Evolutionary conservation across 1,139 yeast genomes (phyloP).

Genomic region (Yamadazyma trypodendri): DNA sequence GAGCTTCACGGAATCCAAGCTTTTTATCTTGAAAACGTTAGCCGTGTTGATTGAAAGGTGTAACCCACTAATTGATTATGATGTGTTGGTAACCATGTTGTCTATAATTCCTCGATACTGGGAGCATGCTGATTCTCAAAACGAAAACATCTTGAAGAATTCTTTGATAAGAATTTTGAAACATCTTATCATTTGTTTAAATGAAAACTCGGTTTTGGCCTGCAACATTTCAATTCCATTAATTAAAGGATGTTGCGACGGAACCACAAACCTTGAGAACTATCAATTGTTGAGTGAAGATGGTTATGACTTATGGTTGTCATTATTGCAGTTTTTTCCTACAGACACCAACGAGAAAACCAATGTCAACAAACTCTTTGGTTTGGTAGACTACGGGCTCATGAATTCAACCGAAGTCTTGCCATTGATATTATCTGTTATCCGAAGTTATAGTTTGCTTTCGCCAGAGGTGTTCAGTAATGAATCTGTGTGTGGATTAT

Average conservation of each 20-base stretch:
- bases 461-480: conserved; percentile 47
- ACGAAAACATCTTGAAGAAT: conserved; percentile 69
- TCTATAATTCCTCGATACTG: conserved; percentile 70
- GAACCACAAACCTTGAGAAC: conserved; percentile 46
- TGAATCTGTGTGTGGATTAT: conserved; percentile 37
- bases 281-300: conserved; percentile 77
- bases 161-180: conserved; percentile 69
- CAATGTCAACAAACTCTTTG: conserved; percentile 34
- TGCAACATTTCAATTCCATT: conserved; percentile 69
- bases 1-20: conserved; percentile 68
- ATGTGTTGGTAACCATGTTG: conserved; percentile 53
- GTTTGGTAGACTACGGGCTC: conserved; percentile 48
- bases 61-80: conserved; percentile 56
- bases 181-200: conserved; percentile 63
- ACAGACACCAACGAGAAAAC: conserved; percentile 12
- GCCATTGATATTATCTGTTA: conserved; percentile 62
- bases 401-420: conserved; percentile 74
- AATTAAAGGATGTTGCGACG: conserved; percentile 61
- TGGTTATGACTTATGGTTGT: conserved; percentile 82
- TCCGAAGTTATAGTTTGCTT: conserved; percentile 69
- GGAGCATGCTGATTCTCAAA: conserved; percentile 54
- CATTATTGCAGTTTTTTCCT: conserved; percentile 60
- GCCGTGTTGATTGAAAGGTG: conserved; percentile 64
- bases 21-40: conserved; percentile 65
- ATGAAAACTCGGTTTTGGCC: conserved; percentile 56